Evolutionary conservation across 805 yeast genomes (phyloP), one percentile per base, ranked within the genome.

Genomic region (Myxozyma neglecta): DNA sequence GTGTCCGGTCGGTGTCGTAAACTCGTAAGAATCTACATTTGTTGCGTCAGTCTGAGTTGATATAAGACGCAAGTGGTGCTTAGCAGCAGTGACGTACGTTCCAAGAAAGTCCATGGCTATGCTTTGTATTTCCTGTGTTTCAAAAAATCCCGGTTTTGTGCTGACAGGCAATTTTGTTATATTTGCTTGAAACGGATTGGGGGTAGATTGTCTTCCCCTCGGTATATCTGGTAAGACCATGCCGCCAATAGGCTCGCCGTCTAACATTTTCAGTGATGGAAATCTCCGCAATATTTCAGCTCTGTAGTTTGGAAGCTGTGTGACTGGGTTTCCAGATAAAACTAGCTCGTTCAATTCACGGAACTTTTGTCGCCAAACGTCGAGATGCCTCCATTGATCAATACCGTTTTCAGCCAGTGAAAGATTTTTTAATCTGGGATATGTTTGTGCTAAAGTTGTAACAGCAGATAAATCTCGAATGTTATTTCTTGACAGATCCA

Each of bases 1-100:
- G 92, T 9, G 79, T 70, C 62, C 99, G 78, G 70, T 89, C 85
- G 6, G 81, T 69, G 76, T 94, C 99, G 96, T 96, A 94, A 53
- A 87, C 76, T 57, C 85, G 84, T 61, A 89, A 77, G 74, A 83
- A 94, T 67, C 89, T 87, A 9, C 6, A 35, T 50, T 14, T 14
- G 14, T 48, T 2, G n/a, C 18, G 34, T 43, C 18, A 34, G 57
- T 10, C 13, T 16, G 40, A 8, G 18, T 20, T 16, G 9, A 35
- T 13, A 18, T 20, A 24, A n/a, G 4, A 1, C 36, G 32, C 37
- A 18, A n/a, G 16, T 7, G 13, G 32, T 34, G 18, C 11, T 16
- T 2, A n/a, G n/a, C n/a, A n/a, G n/a, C n/a, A n/a, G n/a, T 6
- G 29, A 44, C 66, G 10, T 39, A 63, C 67, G 57, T 65, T 35